Base-by-base conservation (phyloP, 805 yeast species). In the Lipomyces spencermartinsiae region DNA sequence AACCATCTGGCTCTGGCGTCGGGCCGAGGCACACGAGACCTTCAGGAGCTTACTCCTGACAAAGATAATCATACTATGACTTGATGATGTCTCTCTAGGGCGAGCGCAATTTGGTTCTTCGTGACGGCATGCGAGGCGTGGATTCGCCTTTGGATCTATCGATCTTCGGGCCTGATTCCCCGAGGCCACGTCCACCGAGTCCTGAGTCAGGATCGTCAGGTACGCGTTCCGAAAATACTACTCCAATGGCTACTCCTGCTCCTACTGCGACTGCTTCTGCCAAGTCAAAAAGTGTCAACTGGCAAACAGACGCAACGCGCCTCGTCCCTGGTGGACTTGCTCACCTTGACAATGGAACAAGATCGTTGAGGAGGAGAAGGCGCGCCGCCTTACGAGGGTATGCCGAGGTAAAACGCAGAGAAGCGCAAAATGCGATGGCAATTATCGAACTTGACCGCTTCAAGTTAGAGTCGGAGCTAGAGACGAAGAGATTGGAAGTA, bases 11-110 rank as follows among this genome's bases (percentile, higher is more conserved):
- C n/a, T n/a, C n/a, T n/a, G n/a, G n/a, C n/a, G n/a, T n/a, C n/a
- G n/a, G n/a, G n/a, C n/a, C n/a, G n/a, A n/a, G n/a, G n/a, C n/a
- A n/a, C n/a, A n/a, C n/a, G n/a, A n/a, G n/a, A n/a, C n/a, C n/a
- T n/a, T n/a, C n/a, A n/a, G n/a, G n/a, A n/a, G n/a, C n/a, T n/a
- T n/a, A n/a, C n/a, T n/a, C n/a, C n/a, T n/a, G n/a, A n/a, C n/a
- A n/a, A n/a, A n/a, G n/a, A n/a, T n/a, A n/a, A n/a, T n/a, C n/a
- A n/a, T n/a, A n/a, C n/a, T n/a, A n/a, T n/a, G 55, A 19, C 55
- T 51, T 51, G 55, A 51, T 51, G 55, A 51, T 51, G 55, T 51
- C 55, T 25, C 55, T 51, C 55, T 51, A 3, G 55, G 55, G 31
- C 16, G 31, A 51, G 31, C 1, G 55, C 55, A 51, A 51, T 51